phyloP scores from a whole-genome alignment of 2,329 filamentous ascomycete genomes.

The Fusarium palustre region DNA sequence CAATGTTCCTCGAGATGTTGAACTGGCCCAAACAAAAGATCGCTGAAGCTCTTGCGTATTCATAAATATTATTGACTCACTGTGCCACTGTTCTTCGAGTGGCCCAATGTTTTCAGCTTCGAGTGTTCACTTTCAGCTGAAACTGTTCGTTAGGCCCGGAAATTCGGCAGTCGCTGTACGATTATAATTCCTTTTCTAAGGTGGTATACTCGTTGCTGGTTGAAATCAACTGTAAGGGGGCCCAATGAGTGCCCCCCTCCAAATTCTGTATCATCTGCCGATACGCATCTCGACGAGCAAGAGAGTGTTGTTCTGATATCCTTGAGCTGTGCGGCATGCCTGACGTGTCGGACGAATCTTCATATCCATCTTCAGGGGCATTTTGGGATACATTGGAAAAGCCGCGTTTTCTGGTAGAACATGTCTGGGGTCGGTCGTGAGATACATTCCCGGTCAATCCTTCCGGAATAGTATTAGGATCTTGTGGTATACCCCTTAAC shows the following conservation, averaged over 20 bases:
- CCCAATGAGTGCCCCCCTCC: slow-evolving; percentile 46
- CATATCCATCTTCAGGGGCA: neutral
- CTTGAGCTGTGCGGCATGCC: slow-evolving; percentile 28
- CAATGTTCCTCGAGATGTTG: slow-evolving; percentile 37
- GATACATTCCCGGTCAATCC: neutral
- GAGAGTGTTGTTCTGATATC: slow-evolving; percentile 39
- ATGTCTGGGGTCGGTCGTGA: neutral
- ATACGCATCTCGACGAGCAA: slow-evolving; percentile 51
- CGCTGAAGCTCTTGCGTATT: slow-evolving; percentile 21
- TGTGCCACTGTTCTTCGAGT: neutral
- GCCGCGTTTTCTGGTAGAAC: slow-evolving; percentile 35
- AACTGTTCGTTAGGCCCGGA: neutral
- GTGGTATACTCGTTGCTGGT: slow-evolving; percentile 50
- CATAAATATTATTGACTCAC: neutral
- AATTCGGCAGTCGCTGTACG: neutral
- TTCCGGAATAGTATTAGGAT: neutral
- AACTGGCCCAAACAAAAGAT: slow-evolving; percentile 44
- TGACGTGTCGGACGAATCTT: slow-evolving; percentile 16
- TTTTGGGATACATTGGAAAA: slow-evolving; percentile 25
- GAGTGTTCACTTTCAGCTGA: neutral
- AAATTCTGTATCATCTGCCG: slow-evolving; percentile 49
- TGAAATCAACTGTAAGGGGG: slow-evolving; percentile 51
- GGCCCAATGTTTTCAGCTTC: neutral
- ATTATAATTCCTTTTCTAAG: slow-evolving; percentile 51
- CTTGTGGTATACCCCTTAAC: neutral